These are phyloP conservation scores for Tylopilus sp. DNA, from an alignment of 1,284 basidiomycete species.

Conservation along the genomic window DNA sequence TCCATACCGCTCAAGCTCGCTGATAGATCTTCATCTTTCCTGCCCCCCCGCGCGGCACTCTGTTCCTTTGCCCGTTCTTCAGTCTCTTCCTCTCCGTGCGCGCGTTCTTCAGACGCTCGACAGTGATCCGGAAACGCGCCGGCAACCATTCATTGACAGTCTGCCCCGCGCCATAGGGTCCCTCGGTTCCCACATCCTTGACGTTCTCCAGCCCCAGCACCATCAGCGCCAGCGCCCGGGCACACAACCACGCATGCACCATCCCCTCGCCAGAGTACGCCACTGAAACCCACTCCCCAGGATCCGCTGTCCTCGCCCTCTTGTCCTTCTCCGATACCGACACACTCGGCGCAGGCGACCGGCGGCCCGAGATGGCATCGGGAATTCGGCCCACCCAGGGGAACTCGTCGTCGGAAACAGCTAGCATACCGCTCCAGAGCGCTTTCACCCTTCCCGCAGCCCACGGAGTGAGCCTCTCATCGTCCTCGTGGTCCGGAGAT, in stretches of 20 bases:
- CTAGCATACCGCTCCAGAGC: conserved; percentile 60
- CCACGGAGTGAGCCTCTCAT: conserved; percentile 11
- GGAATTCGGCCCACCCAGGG: conserved; percentile 60
- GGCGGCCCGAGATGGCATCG: conserved; percentile 34
- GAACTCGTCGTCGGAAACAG: conserved; percentile 46
- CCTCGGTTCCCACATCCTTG: conserved; percentile 25
- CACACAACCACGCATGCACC: conserved; percentile 62
- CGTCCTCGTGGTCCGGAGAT: conserved; percentile 2
- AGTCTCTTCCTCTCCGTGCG: conserved; percentile 6
- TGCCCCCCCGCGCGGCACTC: conserved; percentile 18
- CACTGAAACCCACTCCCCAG: conserved; percentile 54
- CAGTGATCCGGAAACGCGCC: conserved; percentile 46
- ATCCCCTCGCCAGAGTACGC: conserved; percentile 67
- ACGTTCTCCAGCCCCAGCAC: conserved; percentile 39
- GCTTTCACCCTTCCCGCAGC: conserved; percentile 43
- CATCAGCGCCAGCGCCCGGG: conserved; percentile 56
- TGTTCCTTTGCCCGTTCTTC: not conserved
- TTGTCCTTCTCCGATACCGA: conserved; percentile 1
- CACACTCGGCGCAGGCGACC: conserved; percentile 9
- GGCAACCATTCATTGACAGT: conserved; percentile 46
- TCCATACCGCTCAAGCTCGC: conserved; percentile 7
- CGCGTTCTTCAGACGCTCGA: conserved; percentile 41
- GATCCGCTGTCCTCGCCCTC: conserved; percentile 12
- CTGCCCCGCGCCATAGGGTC: conserved; percentile 23
- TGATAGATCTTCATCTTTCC: conserved; percentile 32